phyloP scores from a whole-genome alignment of 148 eudicot genomes.

The Oxyria digyna region DNA sequence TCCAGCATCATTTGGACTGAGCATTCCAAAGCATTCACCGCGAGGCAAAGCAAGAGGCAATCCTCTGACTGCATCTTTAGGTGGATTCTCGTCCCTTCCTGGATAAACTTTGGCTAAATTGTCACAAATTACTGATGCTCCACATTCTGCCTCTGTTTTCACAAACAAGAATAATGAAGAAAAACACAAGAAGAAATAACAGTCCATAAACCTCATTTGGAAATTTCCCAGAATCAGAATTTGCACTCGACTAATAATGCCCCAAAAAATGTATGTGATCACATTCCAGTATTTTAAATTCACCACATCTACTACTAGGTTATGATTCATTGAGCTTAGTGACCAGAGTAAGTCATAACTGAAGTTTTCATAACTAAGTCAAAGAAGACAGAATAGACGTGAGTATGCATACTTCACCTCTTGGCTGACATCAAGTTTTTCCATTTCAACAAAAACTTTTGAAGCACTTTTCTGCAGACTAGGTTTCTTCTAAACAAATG shows the following conservation, averaged over 20 bases:
- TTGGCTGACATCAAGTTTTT: constrained; percentile 77
- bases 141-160: constrained; percentile 59
- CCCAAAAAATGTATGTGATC: background rate
- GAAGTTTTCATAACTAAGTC: background rate
- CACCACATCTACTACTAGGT: background rate
- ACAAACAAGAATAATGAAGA: background rate
- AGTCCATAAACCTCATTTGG: background rate
- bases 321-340: background rate
- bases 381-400: background rate
- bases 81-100: constrained; percentile 83
- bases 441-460: constrained; percentile 59
- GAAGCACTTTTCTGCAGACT: constrained; percentile 52
- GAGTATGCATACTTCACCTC: constrained; percentile 36
- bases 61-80: constrained; percentile 76
- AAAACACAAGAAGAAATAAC: background rate
- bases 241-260: background rate
- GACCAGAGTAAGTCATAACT: background rate
- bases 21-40: constrained; percentile 99
- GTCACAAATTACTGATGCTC: constrained; percentile 59
- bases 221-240: background rate
- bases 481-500: constrained; percentile 29
- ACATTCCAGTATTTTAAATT: background rate
- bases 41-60: constrained; percentile 76
- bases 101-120: constrained; percentile 71
- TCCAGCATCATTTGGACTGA: constrained; percentile 96